Evolutionary conservation across 2,329 filamentous ascomycete genomes (phyloP).

Genomic region (Fusarium mangiferae): DNA sequence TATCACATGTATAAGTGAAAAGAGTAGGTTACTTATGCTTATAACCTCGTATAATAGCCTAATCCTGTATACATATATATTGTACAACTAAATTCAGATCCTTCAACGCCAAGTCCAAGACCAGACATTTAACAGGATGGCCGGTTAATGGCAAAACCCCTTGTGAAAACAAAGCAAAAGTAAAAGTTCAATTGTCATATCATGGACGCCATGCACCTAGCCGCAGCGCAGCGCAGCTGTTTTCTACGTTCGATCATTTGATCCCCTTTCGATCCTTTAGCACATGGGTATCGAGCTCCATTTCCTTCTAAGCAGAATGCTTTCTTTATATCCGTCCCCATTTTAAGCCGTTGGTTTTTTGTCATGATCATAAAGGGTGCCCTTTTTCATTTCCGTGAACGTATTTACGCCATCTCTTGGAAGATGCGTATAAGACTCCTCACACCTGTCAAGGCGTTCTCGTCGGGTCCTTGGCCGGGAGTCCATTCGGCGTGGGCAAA

Average conservation of each 20-base stretch:
- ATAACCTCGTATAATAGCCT: background rate
- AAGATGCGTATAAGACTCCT: constrained; percentile 78
- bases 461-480: constrained; percentile 83
- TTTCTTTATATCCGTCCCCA: constrained; percentile 17
- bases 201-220: constrained; percentile 35
- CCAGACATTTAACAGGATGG: background rate
- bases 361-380: constrained; percentile 36
- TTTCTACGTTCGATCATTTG: constrained; percentile 37
- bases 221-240: constrained; percentile 25
- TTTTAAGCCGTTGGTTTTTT: constrained; percentile 15
- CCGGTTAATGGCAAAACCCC: background rate
- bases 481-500: constrained; percentile 93
- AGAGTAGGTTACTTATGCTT: background rate
- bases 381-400: constrained; percentile 28
- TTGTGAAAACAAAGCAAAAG: background rate
- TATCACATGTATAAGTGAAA: background rate
- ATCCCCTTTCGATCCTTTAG: constrained; percentile 34
- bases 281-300: constrained; percentile 42
- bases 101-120: constrained; percentile 28
- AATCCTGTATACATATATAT: background rate
- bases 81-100: background rate
- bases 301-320: constrained; percentile 40
- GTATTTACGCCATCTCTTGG: constrained; percentile 63
- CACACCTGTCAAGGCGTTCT: constrained; percentile 82
- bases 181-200: constrained; percentile 32